phyloP scores from a whole-genome alignment of 805 yeast genomes.

The Metschnikowia sp. region DNA sequence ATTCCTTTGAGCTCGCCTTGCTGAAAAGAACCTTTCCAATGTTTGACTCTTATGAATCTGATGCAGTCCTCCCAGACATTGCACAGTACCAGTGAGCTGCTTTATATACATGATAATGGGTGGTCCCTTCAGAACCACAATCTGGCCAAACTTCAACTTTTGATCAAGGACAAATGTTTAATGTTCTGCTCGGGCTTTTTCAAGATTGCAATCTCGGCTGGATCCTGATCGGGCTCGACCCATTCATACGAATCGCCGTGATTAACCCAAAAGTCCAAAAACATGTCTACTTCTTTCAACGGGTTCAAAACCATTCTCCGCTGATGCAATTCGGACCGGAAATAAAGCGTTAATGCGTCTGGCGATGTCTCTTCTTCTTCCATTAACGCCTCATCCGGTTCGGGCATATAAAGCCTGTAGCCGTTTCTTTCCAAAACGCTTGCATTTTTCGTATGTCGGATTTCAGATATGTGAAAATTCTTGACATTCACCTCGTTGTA shows the following conservation, averaged over 20 bases:
- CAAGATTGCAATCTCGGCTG: conserved; percentile 46
- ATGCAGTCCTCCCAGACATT: too few relatives aligned
- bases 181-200: background rate
- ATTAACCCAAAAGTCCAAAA: conserved; percentile 36
- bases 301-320: conserved; percentile 20
- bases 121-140: too few relatives aligned
- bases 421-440: conserved; percentile 6
- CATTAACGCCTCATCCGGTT: background rate
- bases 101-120: too few relatives aligned
- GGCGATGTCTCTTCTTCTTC: background rate
- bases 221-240: conserved; percentile 90
- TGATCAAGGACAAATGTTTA: too few relatives aligned
- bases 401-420: conserved; percentile 12
- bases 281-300: conserved; percentile 32
- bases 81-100: too few relatives aligned
- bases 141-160: too few relatives aligned
- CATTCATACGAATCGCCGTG: conserved; percentile 81
- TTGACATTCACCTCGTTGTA: conserved; percentile 37
- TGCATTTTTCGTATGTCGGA: conserved; percentile 1
- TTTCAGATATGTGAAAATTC: conserved; percentile 30
- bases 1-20: too few relatives aligned
- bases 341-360: conserved; percentile 4
- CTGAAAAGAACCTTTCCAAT: too few relatives aligned
- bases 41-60: too few relatives aligned
- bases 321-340: conserved; percentile 10